Base-by-base conservation (phyloP, 352 stramenopile species). In the Globisporangium apiculatum region DNA sequence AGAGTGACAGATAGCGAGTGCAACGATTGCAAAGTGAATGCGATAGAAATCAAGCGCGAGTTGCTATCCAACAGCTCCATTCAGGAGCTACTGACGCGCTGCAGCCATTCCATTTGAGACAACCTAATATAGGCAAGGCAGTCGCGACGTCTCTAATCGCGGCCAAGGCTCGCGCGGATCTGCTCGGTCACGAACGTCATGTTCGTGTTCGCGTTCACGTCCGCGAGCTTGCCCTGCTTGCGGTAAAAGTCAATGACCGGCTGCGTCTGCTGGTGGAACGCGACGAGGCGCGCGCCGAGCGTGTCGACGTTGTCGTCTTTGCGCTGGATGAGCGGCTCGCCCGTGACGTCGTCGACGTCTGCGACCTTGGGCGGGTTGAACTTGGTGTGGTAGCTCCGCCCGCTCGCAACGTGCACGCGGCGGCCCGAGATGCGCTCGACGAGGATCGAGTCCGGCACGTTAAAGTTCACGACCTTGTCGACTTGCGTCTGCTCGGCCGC, bases 341-440 rank as follows among this genome's bases (percentile, higher is more conserved):
- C 92, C n/a, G 96, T 98, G 49, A 97, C 60, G 72, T 99, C 97
- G 73, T 95, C 86, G 64, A 86, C 85, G 60, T 73, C 81, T 0
- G 71, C 71, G 12, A 87, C 82, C 81, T 98, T 96, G 36, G 96
- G 96, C 51, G 96, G 95, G 62, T 96, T 96, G 78, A 98, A 99
- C 85, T 98, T 98, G 60, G 98, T 84, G 73, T 99, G 97, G 79
- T 99, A 99, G 71, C 84, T 98, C 64, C 94, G 87, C 75, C 97
- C 97, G 43, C 75, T 97, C n/a, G 72, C 83, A 51, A 92, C 87
- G 84, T 99, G 94, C 70, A 99, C 97, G 68, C 95, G 96, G 62
- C 97, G 89, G 58, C 97, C 97, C 24, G 94, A 93, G 64, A 99
- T 98, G 62, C 97, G 91, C 68, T 99, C 95, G 63, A 98, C 92